phyloP scores from a whole-genome alignment of 2,329 filamentous ascomycete genomes.

The Mollisiaceae sp. region DNA sequence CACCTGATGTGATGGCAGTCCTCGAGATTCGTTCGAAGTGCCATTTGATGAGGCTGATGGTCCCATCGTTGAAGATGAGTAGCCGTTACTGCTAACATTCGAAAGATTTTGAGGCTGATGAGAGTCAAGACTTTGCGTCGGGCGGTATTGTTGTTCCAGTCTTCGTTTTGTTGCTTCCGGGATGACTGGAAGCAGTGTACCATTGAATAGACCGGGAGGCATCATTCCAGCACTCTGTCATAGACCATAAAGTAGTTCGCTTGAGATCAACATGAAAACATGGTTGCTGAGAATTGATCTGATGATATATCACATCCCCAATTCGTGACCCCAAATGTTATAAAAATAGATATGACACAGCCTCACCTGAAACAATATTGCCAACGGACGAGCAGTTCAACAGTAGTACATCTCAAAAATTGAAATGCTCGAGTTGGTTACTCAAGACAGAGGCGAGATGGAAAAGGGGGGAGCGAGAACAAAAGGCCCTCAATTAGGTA shows the following conservation, averaged over 20 bases:
- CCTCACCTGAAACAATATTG: background rate
- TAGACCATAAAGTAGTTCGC: background rate
- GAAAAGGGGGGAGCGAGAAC: conserved; percentile 14
- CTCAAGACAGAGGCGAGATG: conserved; percentile 16
- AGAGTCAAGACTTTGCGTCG: conserved; percentile 26
- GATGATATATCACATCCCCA: conserved; percentile 2
- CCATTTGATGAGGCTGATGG: background rate
- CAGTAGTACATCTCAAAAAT: background rate
- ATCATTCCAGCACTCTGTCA: conserved; percentile 15
- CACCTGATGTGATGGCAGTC: conserved; percentile 70
- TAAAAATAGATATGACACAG: background rate
- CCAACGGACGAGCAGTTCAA: background rate
- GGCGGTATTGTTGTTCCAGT: conserved; percentile 31
- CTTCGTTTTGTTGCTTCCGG: conserved; percentile 31
- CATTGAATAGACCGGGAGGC: conserved; percentile 23
- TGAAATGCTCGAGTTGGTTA: conserved; percentile 13
- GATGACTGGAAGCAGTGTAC: conserved; percentile 20
- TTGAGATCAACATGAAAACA: background rate
- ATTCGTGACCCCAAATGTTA: background rate
- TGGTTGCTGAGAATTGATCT: background rate
- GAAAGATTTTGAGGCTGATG: conserved; percentile 21
- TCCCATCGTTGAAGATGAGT: conserved; percentile 24
- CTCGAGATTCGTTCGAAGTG: conserved; percentile 21
- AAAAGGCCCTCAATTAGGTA: conserved; percentile 2
- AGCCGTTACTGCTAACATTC: conserved; percentile 15